Evolutionary conservation across 2,329 filamentous ascomycete species (phyloP).

Genomic region (Parastagonospora avenae): DNA sequence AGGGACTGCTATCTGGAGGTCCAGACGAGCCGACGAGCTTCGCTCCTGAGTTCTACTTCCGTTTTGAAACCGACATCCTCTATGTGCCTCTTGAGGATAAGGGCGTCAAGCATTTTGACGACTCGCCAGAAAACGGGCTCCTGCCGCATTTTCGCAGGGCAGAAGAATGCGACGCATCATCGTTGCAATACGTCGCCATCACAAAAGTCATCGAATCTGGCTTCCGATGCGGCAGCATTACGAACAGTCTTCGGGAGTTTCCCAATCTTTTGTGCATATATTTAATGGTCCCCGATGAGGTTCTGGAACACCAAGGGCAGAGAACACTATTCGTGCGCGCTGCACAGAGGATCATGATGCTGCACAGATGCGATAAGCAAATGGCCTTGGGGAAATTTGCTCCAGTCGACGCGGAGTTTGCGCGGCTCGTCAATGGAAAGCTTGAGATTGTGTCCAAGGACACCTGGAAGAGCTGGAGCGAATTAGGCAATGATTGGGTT

Average conservation of each 20-base stretch:
- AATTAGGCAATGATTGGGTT: constrained; percentile 13
- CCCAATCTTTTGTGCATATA: constrained; percentile 19
- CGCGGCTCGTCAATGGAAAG: constrained; percentile 2
- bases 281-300: constrained; percentile 20
- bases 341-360: constrained; percentile 20
- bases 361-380: constrained; percentile 20
- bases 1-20: neutral
- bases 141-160: constrained; percentile 25
- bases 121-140: constrained; percentile 23
- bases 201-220: constrained; percentile 19
- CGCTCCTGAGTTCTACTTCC: constrained; percentile 21
- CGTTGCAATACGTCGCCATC: constrained; percentile 17
- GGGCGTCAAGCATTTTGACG: constrained; percentile 21
- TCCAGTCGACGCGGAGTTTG: constrained; percentile 17
- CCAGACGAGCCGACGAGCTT: neutral
- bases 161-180: constrained; percentile 6
- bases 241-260: constrained; percentile 24
- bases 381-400: neutral
- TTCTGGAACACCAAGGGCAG: constrained; percentile 1
- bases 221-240: constrained; percentile 21
- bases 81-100: constrained; percentile 16
- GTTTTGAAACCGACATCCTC: constrained; percentile 24
- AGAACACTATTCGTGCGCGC: constrained; percentile 22
- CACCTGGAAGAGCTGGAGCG: constrained; percentile 16
- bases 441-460: constrained; percentile 14